Evolutionary conservation across 192 early-diverging fungal genomes (phyloP).

Genomic region (Linnemannia elongata): DNA sequence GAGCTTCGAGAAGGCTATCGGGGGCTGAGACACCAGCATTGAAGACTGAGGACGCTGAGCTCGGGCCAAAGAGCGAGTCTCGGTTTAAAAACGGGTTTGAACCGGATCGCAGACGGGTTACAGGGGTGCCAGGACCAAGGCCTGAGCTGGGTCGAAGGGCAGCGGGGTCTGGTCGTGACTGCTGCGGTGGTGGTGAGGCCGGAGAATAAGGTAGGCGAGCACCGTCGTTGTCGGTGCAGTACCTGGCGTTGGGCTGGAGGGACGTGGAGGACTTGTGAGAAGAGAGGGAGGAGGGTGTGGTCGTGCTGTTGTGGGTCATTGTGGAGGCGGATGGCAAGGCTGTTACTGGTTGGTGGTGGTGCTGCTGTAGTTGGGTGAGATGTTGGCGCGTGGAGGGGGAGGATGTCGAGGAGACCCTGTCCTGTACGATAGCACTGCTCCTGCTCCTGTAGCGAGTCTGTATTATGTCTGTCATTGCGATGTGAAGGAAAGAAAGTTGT

Average conservation of each 20-base stretch:
- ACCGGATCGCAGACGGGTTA: conserved; percentile 28
- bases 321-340: background rate
- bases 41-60: background rate
- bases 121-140: background rate
- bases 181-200: conserved; percentile 18
- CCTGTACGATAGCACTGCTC: conserved; percentile 32
- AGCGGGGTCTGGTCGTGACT: conserved; percentile 20
- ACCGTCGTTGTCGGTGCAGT: background rate
- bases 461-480: conserved; percentile 20
- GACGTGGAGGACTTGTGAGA: background rate
- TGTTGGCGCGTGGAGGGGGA: conserved; percentile 4
- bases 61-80: background rate
- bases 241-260: background rate
- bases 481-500: background rate
- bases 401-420: background rate
- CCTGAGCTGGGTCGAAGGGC: conserved; percentile 8
- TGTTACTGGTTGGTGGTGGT: background rate
- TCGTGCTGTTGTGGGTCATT: background rate
- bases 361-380: background rate
- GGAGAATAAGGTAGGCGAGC: conserved; percentile 12
- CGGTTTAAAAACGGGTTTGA: conserved; percentile 28
- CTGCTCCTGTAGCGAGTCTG: conserved; percentile 37
- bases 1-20: conserved; percentile 5
- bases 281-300: background rate
- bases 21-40: conserved; percentile 11